These are phyloP conservation scores for Tricholoma bakamatsutake DNA, from an alignment of 768 basidiomycete species.

Conservation along the genomic window DNA sequence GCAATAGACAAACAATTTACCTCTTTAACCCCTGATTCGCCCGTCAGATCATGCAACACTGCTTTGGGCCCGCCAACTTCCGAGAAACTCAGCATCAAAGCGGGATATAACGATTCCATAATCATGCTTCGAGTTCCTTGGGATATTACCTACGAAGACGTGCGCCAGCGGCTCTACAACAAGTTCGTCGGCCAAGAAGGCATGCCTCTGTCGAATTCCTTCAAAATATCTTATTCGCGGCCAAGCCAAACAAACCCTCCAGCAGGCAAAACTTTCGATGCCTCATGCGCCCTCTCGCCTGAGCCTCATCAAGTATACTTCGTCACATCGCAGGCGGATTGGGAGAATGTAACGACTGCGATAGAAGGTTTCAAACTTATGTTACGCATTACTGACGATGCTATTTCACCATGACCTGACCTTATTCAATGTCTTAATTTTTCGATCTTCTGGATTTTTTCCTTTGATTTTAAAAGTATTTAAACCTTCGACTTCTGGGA, in stretches of 20 bases:
- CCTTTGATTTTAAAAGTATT: not conserved
- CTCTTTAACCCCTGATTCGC: slow-evolving; percentile 8
- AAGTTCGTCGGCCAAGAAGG: slow-evolving; percentile 64
- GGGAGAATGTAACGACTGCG: slow-evolving; percentile 43
- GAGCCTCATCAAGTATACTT: slow-evolving; percentile 32
- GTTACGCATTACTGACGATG: slow-evolving; percentile 46
- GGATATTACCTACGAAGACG: slow-evolving; percentile 39
- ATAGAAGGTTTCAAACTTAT: slow-evolving; percentile 48
- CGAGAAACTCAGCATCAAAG: slow-evolving; percentile 52
- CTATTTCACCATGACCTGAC: slow-evolving; percentile 5
- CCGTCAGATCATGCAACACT: slow-evolving; percentile 13
- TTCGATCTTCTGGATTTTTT: too few species aligned
- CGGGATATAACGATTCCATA: slow-evolving; percentile 52
- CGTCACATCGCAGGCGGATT: slow-evolving; percentile 52
- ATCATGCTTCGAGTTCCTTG: slow-evolving; percentile 54
- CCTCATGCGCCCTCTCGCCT: slow-evolving; percentile 31
- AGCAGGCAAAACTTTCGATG: slow-evolving; percentile 20
- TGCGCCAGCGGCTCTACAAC: slow-evolving; percentile 54
- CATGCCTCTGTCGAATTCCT: slow-evolving; percentile 45
- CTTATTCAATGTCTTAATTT: not conserved
- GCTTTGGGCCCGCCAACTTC: slow-evolving; percentile 22
- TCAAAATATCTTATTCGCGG: slow-evolving; percentile 50
- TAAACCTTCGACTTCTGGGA: not conserved
- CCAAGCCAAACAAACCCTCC: slow-evolving; percentile 18
- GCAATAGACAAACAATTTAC: slow-evolving; percentile 7